Percentiles rank a stretch among this genome's conserved stretches.
Conservation (phyloP, 352 stramenopile genomes). For the Pythium myriotylum region DNA sequence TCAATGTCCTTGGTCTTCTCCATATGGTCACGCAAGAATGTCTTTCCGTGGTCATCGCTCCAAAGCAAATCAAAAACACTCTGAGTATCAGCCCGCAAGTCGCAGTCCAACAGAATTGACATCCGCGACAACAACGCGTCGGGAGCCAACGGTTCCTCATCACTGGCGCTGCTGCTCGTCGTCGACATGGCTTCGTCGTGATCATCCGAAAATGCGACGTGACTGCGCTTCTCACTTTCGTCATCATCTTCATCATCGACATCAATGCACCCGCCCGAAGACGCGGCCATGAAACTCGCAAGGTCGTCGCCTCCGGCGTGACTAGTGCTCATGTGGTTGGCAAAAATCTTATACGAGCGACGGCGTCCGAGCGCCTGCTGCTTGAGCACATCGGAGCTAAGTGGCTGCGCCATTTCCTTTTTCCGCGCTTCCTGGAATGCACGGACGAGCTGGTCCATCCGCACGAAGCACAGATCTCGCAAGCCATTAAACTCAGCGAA, state of each 20-base stretch:
- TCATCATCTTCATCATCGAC: slow-evolving; percentile 38
- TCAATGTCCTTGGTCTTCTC: slow-evolving; percentile 68
- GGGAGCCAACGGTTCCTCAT: slow-evolving; percentile 51
- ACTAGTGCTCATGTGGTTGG: slow-evolving; percentile 28
- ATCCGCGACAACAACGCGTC: slow-evolving; percentile 61
- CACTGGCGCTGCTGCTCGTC: slow-evolving; percentile 26
- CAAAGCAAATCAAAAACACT: slow-evolving; percentile 70
- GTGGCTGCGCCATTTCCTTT: slow-evolving; percentile 13
- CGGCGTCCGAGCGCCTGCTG: slow-evolving; percentile 57
- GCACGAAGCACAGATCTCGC: slow-evolving; percentile 70
- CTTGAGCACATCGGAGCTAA: slow-evolving; percentile 32
- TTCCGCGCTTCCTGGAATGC: slow-evolving; percentile 59
- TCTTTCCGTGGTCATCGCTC: slow-evolving; percentile 54
- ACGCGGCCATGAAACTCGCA: slow-evolving; percentile 12
- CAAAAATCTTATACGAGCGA: slow-evolving; percentile 57
- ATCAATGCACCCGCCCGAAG: slow-evolving; percentile 41
- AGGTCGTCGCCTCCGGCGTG: slow-evolving; percentile 23
- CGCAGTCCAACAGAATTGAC: slow-evolving; percentile 69
- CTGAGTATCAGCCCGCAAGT: slow-evolving; percentile 64
- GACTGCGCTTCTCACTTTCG: slow-evolving; percentile 29
- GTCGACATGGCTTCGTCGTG: slow-evolving; percentile 48
- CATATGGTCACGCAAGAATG: slow-evolving; percentile 55
- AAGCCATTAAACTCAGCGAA: slow-evolving; percentile 81
- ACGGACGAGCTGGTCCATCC: slow-evolving; percentile 71
- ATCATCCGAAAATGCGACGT: slow-evolving; percentile 22